Evolutionary conservation across 2,329 filamentous ascomycete genomes (phyloP), one percentile per base, ranked within the genome.

Genomic region (Fusarium sp.): DNA sequence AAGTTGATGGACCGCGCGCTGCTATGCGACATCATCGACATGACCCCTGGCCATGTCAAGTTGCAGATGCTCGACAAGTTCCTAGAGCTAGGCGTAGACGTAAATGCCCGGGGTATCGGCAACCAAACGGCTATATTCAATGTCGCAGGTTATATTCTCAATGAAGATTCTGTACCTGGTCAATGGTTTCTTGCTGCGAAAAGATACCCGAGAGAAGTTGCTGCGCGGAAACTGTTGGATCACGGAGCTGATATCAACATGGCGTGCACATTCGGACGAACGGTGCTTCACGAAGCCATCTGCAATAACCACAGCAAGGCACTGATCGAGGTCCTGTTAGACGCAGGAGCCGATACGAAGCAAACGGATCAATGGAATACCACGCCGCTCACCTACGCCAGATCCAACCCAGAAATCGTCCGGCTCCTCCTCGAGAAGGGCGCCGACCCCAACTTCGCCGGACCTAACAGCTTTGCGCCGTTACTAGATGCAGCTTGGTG

Each of bases 41-140:
- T 0, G 11, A 3, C 27, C 4, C 4, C 15, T 23, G 7, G 2
- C 1, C 12, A 12, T 1, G 18, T 6, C 6, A 7, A 36, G 6
- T 5, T 43, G 0, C 2, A 3, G 7, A 43, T 48, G 3, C 28
- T 64, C 1, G 8, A 50, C 3, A 9, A 36, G 4, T 34, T 64
- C 7, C 9, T 64, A n/a, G 37, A 64, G 8, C 43, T 56, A 8
- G 28, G 37, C 18, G 5, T 62, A 2, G 61, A 62, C 7, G 15
- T 64, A 6, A 56, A 64, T 6, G 37, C n/a, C 4, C 43, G 56
- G 18, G 39, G 10, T 2, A 0, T 2, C 5, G 11, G 10, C 5
- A 41, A 2, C 23, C 8, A 3, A 2, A 28, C 61, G 0, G n/a
- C 8, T 4, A 7, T 64, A 1, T 6, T 6, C 10, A 3, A 4